These are phyloP conservation scores for Phytophthora rubi DNA, from an alignment of 352 stramenopile species.

Conservation along the genomic window DNA sequence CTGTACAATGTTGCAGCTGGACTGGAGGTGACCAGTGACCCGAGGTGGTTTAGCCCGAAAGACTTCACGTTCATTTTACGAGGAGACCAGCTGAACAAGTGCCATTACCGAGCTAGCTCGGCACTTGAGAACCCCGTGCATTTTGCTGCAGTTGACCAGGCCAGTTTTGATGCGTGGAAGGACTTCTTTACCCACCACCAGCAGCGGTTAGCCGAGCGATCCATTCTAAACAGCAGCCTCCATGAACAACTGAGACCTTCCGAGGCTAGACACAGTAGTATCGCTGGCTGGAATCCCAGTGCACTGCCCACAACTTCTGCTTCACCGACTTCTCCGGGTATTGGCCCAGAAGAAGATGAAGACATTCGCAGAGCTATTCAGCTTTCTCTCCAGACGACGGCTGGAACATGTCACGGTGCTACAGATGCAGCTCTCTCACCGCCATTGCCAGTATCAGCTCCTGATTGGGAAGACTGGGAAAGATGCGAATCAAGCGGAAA, in stretches of 20 bases:
- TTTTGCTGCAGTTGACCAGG: slow-evolving; percentile 61
- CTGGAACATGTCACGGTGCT: slow-evolving; percentile 1
- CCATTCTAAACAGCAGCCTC: neutral
- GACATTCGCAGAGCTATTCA: slow-evolving; percentile 62
- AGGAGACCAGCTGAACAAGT: slow-evolving; percentile 44
- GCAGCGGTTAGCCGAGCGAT: slow-evolving; percentile 31
- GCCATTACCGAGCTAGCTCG: slow-evolving; percentile 39
- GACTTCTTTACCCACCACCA: slow-evolving; percentile 69
- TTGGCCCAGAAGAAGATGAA: slow-evolving; percentile 50
- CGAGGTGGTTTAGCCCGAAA: slow-evolving; percentile 81
- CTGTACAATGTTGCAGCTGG: slow-evolving; percentile 63
- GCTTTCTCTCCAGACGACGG: slow-evolving; percentile 53
- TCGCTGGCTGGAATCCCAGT: slow-evolving; percentile 19
- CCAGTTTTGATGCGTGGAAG: slow-evolving; percentile 59
- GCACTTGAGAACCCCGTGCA: slow-evolving; percentile 50
- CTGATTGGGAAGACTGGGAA: slow-evolving; percentile 51
- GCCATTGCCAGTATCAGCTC: slow-evolving; percentile 47
- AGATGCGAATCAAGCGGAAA: slow-evolving; percentile 12
- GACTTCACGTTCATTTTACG: slow-evolving; percentile 61
- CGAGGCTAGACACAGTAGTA: slow-evolving; percentile 6
- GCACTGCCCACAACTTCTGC: neutral
- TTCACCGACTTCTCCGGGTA: slow-evolving; percentile 13
- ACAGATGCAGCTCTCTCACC: slow-evolving; percentile 18
- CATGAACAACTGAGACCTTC: slow-evolving; percentile 15
- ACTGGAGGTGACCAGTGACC: slow-evolving; percentile 49